Evolutionary conservation across 495 filamentous ascomycete genomes (phyloP).

Genomic region (Aspergillus campestris): DNA sequence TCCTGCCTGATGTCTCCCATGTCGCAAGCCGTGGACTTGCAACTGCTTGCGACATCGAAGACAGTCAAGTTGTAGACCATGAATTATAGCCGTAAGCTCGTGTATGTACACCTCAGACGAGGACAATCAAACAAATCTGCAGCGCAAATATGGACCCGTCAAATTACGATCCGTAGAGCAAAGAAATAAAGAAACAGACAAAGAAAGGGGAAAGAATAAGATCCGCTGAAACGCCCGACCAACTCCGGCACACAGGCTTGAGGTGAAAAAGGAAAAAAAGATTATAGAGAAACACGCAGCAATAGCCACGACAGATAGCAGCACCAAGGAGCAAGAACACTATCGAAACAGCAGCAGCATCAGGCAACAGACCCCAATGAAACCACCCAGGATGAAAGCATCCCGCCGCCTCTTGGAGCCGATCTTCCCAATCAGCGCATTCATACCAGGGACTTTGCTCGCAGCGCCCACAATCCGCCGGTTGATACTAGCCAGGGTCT

Average conservation of each 20-base stretch:
- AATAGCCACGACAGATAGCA: neutral
- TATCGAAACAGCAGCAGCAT: constrained; percentile 70
- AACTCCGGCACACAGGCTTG: neutral
- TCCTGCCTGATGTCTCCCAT: too few species aligned
- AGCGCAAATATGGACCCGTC: too few species aligned
- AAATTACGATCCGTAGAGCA: too few species aligned
- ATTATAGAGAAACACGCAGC: constrained; percentile 3
- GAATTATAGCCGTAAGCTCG: too few species aligned
- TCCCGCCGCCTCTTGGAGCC: constrained; percentile 92
- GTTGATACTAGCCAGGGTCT: constrained; percentile 79
- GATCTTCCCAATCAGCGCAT: constrained; percentile 87
- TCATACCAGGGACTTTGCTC: constrained; percentile 85
- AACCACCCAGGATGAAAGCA: constrained; percentile 81
- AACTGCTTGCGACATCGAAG: too few species aligned
- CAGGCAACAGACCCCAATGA: constrained; percentile 87
- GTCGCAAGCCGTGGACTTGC: too few species aligned
- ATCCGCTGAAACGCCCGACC: neutral
- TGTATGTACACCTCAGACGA: too few species aligned
- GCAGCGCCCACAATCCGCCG: constrained; percentile 80
- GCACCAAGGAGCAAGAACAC: neutral
- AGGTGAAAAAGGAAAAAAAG: neutral
- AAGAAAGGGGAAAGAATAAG: neutral
- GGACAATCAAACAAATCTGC: too few species aligned
- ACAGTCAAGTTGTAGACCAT: too few species aligned
- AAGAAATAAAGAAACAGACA: too few species aligned